Evolutionary conservation across 106 monocot species (phyloP).

Genomic region (Alisma plantagoaquatica): DNA sequence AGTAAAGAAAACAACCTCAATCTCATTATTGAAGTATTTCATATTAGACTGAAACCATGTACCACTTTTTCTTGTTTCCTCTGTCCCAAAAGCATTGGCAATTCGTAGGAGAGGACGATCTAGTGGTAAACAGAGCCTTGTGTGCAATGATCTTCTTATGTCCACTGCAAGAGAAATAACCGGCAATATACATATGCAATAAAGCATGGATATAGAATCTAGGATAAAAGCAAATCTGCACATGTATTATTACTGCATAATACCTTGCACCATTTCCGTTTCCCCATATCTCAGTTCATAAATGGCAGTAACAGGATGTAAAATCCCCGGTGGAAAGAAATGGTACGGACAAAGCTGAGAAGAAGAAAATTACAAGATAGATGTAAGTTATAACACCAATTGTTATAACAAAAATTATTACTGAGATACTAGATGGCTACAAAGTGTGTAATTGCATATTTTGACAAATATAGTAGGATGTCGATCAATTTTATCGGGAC

Average conservation of each 20-base stretch:
- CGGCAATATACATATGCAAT: background rate
- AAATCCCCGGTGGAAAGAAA: conserved; percentile 60
- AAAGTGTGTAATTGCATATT: no score
- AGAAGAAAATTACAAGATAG: conserved; percentile 13
- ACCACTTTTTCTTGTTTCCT: background rate
- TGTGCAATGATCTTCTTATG: conserved; percentile 75
- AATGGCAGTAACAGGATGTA: conserved; percentile 83
- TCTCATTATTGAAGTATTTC: background rate
- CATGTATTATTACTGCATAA: conserved; percentile 4
- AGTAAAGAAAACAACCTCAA: background rate
- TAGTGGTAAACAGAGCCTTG: conserved; percentile 65
- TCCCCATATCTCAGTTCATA: conserved; percentile 84
- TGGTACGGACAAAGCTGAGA: conserved; percentile 74
- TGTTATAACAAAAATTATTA: no score
- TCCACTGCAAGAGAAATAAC: conserved; percentile 26
- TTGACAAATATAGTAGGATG: no score
- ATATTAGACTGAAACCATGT: background rate
- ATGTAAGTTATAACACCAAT: no score
- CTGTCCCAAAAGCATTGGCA: conserved; percentile 54
- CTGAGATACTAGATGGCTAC: no score
- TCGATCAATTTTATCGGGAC: no score
- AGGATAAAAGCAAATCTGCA: no score
- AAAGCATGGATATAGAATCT: background rate
- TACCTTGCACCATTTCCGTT: conserved; percentile 77
- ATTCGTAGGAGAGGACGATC: conserved; percentile 84